Evolutionary conservation across 495 filamentous ascomycete species (phyloP).

Genomic region (Bryoglossum gracile): DNA sequence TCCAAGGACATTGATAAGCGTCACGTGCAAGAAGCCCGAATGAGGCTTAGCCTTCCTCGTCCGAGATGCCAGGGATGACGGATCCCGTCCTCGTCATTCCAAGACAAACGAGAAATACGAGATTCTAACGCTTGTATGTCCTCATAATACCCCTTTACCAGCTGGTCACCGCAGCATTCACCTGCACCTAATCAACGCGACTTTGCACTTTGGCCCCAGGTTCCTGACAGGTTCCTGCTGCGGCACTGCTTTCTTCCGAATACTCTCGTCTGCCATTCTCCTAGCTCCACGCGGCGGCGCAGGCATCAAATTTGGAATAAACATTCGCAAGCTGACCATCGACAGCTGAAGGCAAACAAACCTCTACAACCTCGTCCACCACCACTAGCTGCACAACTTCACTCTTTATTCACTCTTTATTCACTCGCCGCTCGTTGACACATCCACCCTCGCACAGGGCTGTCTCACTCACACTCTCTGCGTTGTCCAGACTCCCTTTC

Average conservation of each 20-base stretch:
- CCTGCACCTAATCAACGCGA: no score
- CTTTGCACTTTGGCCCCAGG: no score
- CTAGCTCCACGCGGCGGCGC: no score
- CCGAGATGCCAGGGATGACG: no score
- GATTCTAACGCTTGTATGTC: constrained; percentile 6
- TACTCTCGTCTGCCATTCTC: no score
- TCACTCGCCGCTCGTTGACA: constrained; percentile 1
- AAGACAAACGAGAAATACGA: constrained; percentile 1
- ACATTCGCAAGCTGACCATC: neutral
- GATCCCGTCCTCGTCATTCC: neutral
- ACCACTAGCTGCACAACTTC: neutral
- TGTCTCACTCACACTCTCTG: constrained; percentile 4
- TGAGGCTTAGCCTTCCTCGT: no score
- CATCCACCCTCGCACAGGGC: neutral
- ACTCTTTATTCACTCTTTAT: no score
- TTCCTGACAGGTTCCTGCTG: no score
- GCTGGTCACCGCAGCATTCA: neutral
- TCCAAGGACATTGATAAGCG: no score
- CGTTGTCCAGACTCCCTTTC: neutral
- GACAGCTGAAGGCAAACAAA: neutral
- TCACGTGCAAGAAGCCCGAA: neutral
- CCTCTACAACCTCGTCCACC: constrained; percentile 1
- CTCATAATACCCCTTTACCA: constrained; percentile 7
- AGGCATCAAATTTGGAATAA: no score
- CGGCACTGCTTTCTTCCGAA: no score